Evolutionary conservation across 139 green algal genomes (phyloP), one percentile per base, ranked within the genome.

Genomic region (Chlamydomonas sp.): DNA sequence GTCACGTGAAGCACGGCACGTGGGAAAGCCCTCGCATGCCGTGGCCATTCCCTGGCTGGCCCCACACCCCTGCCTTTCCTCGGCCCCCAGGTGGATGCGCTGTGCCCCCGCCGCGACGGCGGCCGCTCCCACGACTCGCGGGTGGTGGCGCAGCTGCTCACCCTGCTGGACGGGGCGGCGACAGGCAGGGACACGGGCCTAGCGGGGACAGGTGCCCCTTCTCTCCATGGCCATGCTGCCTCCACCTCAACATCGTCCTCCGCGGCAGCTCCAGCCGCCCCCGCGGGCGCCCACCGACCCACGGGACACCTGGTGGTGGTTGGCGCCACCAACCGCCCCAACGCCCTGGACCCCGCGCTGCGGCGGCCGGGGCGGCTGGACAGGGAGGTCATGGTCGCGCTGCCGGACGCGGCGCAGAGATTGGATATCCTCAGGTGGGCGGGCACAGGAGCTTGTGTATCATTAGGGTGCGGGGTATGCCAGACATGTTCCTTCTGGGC

Each of bases 61-160:
- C 72, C 72, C 72, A 15, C 10, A 5, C 72, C 72, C 72, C 6
- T n/a, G 20, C n/a, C 72, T 77, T 57, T 2, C 74, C 74, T 5
- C 74, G 1, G 1, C 63, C 15, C 69, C 3, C 87, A 96, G 92
- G 86, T 98, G 0, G 97, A 99, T 80, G 91, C 96, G 0, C 85
- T 99, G 63, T 97, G 93, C 80, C 97, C 97, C 0, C 79, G 89
- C n/a, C 93, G 97, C 17, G 89, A 93, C 62, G 80, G 84, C n/a
- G 69, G 87, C 10, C 77, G 89, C 8, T 91, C 92, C 72, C 95
- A 98, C 68, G 97, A 99, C 75, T 90, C 94, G 12, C 90, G 97
- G 0, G 90, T 99, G 2, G 97, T 99, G 8, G 96, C 96, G 5
- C 97, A 99, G 91, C 92, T 99, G 81, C 94, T 99, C 7, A 99